Conservation (phyloP, 2,329 filamentous ascomycete species). For the Penicillium freii region DNA sequence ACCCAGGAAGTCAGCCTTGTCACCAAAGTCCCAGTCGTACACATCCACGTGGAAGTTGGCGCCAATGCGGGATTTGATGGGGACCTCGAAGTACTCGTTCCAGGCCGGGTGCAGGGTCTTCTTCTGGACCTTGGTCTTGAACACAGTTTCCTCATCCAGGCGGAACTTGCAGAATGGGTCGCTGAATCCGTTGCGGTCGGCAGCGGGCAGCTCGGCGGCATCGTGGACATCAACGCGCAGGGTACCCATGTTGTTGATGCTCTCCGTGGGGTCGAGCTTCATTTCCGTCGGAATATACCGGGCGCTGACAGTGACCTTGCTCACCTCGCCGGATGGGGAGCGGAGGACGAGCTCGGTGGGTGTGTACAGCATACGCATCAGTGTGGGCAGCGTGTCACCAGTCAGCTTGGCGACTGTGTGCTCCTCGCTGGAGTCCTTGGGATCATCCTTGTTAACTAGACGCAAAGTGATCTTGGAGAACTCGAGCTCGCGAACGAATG, state of each 20-base stretch:
- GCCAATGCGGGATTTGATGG: constrained; percentile 77
- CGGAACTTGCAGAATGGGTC: constrained; percentile 96
- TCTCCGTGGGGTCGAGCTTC: constrained; percentile 89
- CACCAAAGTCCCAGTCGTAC: constrained; percentile 95
- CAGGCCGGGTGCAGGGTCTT: constrained; percentile 92
- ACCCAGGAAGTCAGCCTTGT: constrained; percentile 90
- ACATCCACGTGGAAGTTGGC: constrained; percentile 81
- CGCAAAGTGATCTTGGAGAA: constrained; percentile 90
- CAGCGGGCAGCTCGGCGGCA: constrained; percentile 81
- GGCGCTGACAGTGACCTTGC: constrained; percentile 83
- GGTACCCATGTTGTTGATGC: constrained; percentile 97
- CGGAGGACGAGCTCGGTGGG: constrained; percentile 78
- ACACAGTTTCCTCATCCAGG: constrained; percentile 82
- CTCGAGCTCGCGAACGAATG: constrained; percentile 94
- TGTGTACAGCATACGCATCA: constrained; percentile 89
- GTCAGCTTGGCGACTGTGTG: constrained; percentile 76
- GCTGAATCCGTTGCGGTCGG: constrained; percentile 93
- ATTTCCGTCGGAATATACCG: constrained; percentile 95
- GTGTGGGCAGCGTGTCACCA: constrained; percentile 79
- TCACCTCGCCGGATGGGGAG: constrained; percentile 71
- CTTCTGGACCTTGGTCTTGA: constrained; percentile 95
- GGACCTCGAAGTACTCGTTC: constrained; percentile 93
- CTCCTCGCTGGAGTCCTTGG: constrained; percentile 66
- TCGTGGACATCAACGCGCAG: constrained; percentile 92
- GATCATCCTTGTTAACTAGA: constrained; percentile 75